These are phyloP conservation scores for Pythium myriotylum DNA, from an alignment of 352 stramenopile genomes.

Conservation along the genomic window DNA sequence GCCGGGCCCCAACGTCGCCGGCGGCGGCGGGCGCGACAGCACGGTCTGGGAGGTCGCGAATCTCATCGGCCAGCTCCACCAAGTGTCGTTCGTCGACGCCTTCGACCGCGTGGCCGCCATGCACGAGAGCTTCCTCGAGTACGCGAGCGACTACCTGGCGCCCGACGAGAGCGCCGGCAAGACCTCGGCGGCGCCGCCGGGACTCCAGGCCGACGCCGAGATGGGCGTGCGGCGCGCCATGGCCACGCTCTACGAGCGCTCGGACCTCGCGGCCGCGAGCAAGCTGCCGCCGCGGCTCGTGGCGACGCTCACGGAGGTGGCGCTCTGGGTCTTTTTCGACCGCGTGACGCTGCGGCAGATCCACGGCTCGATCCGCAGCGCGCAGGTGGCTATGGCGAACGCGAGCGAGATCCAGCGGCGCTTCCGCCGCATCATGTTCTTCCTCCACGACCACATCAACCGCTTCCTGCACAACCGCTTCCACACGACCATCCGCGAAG, in stretches of 20 bases:
- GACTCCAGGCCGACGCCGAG: constrained; percentile 5
- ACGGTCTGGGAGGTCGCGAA: constrained; percentile 15
- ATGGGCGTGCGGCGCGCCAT: constrained; percentile 6
- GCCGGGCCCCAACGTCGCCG: neutral
- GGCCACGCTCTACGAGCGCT: neutral
- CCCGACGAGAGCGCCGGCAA: neutral
- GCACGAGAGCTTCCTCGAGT: constrained; percentile 11
- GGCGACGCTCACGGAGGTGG: constrained; percentile 11
- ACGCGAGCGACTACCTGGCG: neutral
- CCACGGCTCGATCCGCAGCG: constrained; percentile 1
- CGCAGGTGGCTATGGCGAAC: neutral
- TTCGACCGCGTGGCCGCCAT: constrained; percentile 9
- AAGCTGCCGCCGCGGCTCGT: constrained; percentile 11
- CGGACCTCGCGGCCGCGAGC: neutral
- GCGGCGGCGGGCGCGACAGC: constrained; percentile 2
- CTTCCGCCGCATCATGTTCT: constrained; percentile 10
- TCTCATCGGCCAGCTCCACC: constrained; percentile 3
- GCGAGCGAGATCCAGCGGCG: neutral
- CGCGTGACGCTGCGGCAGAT: neutral
- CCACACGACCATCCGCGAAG: constrained; percentile 17
- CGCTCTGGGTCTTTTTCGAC: constrained; percentile 15
- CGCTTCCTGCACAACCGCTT: constrained; percentile 9
- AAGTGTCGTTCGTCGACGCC: constrained; percentile 11
- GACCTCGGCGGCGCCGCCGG: neutral
- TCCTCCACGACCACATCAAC: constrained; percentile 15